Conservation (phyloP, 164 flowering plant genomes). For the Buxus sempervirens region DNA sequence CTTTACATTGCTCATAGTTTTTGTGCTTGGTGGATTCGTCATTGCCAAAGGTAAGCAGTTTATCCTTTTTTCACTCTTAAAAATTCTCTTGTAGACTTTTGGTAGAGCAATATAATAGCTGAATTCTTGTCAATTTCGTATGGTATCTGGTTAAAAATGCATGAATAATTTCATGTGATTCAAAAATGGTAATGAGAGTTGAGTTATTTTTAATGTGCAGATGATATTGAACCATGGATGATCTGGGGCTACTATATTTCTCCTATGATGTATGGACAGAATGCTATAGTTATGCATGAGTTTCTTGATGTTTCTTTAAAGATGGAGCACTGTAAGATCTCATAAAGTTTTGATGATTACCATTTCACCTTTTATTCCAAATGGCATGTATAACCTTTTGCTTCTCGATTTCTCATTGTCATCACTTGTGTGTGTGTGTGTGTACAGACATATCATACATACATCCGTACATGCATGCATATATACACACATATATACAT, state of each 20-base stretch:
- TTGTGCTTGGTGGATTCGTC: no score
- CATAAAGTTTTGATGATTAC: background rate
- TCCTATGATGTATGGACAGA: constrained; percentile 62
- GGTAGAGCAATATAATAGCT: background rate
- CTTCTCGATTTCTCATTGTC: background rate
- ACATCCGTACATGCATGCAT: no score
- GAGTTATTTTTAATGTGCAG: constrained; percentile 23
- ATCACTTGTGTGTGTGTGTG: background rate
- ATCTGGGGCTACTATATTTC: constrained; percentile 42
- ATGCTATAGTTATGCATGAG: constrained; percentile 53
- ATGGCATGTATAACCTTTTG: no score
- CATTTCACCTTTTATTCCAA: background rate
- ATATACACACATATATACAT: background rate
- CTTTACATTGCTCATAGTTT: constrained; percentile 39
- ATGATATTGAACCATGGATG: constrained; percentile 53
- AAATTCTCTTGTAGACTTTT: background rate
- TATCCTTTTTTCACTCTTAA: no score
- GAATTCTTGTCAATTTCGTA: background rate
- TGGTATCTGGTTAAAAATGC: background rate
- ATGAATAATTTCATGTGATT: background rate
- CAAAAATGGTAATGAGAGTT: background rate
- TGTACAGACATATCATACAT: no score
- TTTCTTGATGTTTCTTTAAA: constrained; percentile 50
- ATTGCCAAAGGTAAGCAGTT: no score
- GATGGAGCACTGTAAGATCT: constrained; percentile 48